Base-by-base conservation (phyloP, 2,329 filamentous ascomycete genomes). In the Colletotrichum noveboracense region DNA sequence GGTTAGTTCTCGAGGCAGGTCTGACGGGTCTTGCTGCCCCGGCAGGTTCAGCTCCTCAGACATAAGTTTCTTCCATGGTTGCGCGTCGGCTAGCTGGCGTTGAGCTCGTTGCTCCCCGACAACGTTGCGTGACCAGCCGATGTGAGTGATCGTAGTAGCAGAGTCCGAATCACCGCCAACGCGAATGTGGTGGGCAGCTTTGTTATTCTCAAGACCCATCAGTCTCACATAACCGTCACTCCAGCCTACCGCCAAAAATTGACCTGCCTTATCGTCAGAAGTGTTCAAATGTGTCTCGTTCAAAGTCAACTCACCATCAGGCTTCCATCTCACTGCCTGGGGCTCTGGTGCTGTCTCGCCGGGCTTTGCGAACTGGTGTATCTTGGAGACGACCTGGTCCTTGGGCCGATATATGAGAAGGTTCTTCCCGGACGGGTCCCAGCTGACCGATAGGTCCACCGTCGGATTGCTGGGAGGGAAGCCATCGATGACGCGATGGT, bases 161-260 rank as follows among this genome's bases (percentile, higher is more conserved):
- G 71, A 21, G 21, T 64, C 52, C 76, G 81, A 79, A 55, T 83
- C 84, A 64, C 87, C 87, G 80, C 86, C 88, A 70, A 93, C 85
- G 18, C 85, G 85, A 80, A 95, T 93, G 80, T 94, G 91, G 82
- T 97, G 94, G 24, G 96, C 92, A 14, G 94, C 91, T 84, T 96
- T 98, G 83, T 93, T 94, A 79, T 92, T 96, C 83, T 97, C 95
- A 26, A 95, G 86, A 76, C 94, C 94, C 82, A 96, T 90, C 43
- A 98, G 86, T 74, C 95, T 92, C 24, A 97, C 91, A 8, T 91
- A 91, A 32, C 94, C 94, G 86, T 98, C 95, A 79, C 91, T 95
- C 92, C 95, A 98, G 61, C 93, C 95, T 16, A 97, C 91, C 16
- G 95, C 95, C 70, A 98, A 89, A 56, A 95, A 92, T 77, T 95